Conservation (phyloP, 768 basidiomycete species). For the Termitomyces sp. region DNA sequence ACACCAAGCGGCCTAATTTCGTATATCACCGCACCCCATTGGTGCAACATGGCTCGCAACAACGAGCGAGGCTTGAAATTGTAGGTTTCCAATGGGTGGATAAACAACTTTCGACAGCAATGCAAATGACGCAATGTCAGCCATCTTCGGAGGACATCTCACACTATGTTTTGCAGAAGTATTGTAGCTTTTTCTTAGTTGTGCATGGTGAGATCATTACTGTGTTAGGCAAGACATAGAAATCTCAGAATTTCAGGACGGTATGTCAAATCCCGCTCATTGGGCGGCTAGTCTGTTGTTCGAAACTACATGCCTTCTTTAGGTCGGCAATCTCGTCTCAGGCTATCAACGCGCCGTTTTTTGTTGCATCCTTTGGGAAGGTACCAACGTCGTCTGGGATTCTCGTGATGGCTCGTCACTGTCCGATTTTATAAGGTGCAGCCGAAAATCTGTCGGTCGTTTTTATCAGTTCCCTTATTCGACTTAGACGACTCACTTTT, state of each 20-base stretch:
- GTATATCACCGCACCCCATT: too few relatives aligned
- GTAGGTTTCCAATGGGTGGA: too few relatives aligned
- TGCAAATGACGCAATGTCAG: background rate
- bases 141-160: too few relatives aligned
- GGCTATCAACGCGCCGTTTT: too few relatives aligned
- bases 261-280: background rate
- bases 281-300: background rate
- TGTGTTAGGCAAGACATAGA: background rate
- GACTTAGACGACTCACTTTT: background rate
- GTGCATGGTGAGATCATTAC: background rate
- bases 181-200: background rate
- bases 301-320: background rate
- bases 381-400: background rate
- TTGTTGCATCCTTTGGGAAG: background rate
- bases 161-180: background rate
- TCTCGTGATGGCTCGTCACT: conserved; percentile 11
- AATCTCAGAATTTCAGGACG: background rate
- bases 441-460: background rate
- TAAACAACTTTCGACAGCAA: too few relatives aligned
- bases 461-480: background rate
- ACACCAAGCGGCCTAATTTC: too few relatives aligned
- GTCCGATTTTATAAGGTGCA: conserved; percentile 3
- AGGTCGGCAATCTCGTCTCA: background rate
- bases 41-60: too few relatives aligned
- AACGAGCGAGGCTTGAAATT: too few relatives aligned